Base-by-base conservation (phyloP, 1,139 yeast species). In the Sugiyamaella japonica region DNA sequence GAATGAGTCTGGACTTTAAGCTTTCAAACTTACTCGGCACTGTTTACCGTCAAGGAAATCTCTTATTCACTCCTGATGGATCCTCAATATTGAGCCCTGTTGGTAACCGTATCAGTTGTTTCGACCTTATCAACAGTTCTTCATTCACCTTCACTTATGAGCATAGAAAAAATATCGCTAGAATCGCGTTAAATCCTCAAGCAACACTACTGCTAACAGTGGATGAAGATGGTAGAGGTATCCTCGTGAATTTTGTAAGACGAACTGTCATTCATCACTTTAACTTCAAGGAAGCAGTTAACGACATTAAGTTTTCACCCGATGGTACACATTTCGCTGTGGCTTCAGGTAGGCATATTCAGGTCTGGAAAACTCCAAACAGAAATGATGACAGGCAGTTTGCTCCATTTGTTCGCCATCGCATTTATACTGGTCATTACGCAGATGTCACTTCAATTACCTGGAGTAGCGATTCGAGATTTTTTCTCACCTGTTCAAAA, bases 351-450 rank as follows among this genome's bases (percentile, higher is more conserved):
- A 76, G 96, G 63, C 86, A 87, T 57, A 74, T 93, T 25, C 98
- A 95, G 69, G 87, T 93, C 10, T 93, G 99, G 99, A 85, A 83
- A 65, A 89, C 98, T 1, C 98, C 98, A 0, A 84, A 82, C 51
- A 76, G 78, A 37, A 74, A 82, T 1, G 74, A 70, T 43, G 85
- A 81, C 56, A 77, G 96, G 60, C 97, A 90, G 69, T 93, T 95
- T 78, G 95, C 97, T 1, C 99, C 99, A 13, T 95, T 93, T 72
- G 87, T 93, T 41, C 85, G 96, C 61, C 90, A 89, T 70, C 78
- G 96, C 65, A 81, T 88, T 6, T 90, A 90, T 65, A 89, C 97
- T 1, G 99, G 99, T 28, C 99, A 93, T 73, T 90, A 85, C 69
- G 84, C 85, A 52, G 96, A 89, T 61, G 83, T 95, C 25, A 79